Conservation (phyloP, 768 basidiomycete species). For the Chalciporus piperatus region DNA sequence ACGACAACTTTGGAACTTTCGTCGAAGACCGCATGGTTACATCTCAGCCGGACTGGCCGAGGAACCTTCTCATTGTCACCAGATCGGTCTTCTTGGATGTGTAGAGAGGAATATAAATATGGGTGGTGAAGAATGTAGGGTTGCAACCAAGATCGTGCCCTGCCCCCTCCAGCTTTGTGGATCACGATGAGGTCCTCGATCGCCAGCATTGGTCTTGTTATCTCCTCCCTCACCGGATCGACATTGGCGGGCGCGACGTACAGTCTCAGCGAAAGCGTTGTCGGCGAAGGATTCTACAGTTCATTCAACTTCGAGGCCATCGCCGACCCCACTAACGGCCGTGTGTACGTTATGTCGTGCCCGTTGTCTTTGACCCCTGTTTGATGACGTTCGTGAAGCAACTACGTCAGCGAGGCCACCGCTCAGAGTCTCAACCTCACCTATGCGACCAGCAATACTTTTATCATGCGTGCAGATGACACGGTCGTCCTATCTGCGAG, state of each 20-base stretch:
- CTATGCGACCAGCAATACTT: slow-evolving; percentile 24
- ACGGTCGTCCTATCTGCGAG: slow-evolving; percentile 27
- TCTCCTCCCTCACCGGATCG: slow-evolving; percentile 11
- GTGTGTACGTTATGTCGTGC: slow-evolving; percentile 27
- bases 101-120: slow-evolving; percentile 14
- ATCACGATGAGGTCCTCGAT: slow-evolving; percentile 16
- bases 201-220: slow-evolving; percentile 1
- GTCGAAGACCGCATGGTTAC: slow-evolving; percentile 7
- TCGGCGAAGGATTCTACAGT: slow-evolving; percentile 30
- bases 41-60: background rate
- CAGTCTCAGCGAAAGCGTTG: slow-evolving; percentile 23
- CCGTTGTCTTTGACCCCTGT: background rate
- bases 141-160: no score
- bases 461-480: slow-evolving; percentile 39
- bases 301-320: slow-evolving; percentile 34
- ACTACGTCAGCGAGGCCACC: slow-evolving; percentile 31
- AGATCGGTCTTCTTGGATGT: background rate
- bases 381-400: slow-evolving; percentile 18
- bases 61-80: background rate
- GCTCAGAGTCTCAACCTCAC: slow-evolving; percentile 30
- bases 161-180: background rate
- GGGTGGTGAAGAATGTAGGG: background rate
- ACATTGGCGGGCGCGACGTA: slow-evolving; percentile 26
- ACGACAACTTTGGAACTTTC: background rate
- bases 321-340: slow-evolving; percentile 36